Evolutionary conservation across 257 asterid genomes (phyloP).

Genomic region (Linaria vulgaris): DNA sequence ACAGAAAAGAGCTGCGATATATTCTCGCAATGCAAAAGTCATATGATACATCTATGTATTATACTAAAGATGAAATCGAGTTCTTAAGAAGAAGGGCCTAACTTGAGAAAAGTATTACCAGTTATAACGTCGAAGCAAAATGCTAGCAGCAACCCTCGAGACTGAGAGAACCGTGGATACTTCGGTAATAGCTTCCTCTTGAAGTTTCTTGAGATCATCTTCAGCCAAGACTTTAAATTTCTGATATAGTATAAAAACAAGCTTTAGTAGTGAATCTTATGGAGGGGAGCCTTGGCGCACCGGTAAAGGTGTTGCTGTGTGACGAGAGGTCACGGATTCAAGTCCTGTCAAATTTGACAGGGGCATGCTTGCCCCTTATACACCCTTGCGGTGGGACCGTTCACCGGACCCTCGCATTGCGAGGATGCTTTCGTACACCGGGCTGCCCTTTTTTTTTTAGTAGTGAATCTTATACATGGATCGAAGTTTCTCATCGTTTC

Average conservation of each 20-base stretch:
- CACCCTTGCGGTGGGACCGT: no score
- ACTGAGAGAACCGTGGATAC: conserved; percentile 76
- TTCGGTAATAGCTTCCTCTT: conserved; percentile 68
- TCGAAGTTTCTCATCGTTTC: no score
- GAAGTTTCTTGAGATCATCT: conserved; percentile 71
- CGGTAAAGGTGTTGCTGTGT: no score
- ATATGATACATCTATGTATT: background rate
- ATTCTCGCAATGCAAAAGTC: conserved; percentile 10
- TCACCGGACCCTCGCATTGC: no score
- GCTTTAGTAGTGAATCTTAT: conserved; percentile 17
- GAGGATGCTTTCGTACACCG: no score
- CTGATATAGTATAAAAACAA: conserved; percentile 36
- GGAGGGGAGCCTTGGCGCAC: no score
- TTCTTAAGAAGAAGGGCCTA: conserved; percentile 18
- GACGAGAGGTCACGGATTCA: no score
- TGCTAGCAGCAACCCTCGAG: conserved; percentile 74
- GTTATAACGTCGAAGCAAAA: conserved; percentile 79
- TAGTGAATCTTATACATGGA: no score
- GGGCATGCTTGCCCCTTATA: no score
- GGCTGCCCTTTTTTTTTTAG: no score
- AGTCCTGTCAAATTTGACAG: no score
- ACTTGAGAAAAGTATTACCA: conserved; percentile 49
- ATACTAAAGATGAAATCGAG: background rate
- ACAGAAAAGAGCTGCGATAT: background rate
- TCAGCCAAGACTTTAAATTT: conserved; percentile 70